A percentile compares a stretch with the other conserved stretches of the same genome.
Evolutionary conservation across 1,284 basidiomycete species (phyloP).

Genomic region (Schizophyllum amplum): DNA sequence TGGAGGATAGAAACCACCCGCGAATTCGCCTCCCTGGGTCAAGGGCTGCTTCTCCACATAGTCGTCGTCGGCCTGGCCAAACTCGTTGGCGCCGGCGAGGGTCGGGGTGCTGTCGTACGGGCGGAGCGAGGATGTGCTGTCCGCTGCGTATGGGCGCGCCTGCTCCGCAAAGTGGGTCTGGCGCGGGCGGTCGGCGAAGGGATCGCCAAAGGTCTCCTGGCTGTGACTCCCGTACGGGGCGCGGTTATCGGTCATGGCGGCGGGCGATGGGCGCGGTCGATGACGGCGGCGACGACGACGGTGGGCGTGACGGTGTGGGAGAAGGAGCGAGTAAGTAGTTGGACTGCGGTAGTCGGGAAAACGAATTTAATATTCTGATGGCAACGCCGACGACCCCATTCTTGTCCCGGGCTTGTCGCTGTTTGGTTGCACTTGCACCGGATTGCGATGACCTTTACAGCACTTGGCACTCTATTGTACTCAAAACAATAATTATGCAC

Average conservation of each 20-base stretch:
- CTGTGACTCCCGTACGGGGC: too few relatives aligned
- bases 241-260: not conserved
- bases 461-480: too few relatives aligned
- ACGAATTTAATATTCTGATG: not conserved
- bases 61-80: slow-evolving; percentile 47
- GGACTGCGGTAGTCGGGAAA: not conserved
- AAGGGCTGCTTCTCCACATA: slow-evolving; percentile 66
- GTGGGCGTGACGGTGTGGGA: not conserved
- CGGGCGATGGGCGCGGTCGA: not conserved
- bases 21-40: slow-evolving; percentile 43
- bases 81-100: slow-evolving; percentile 38
- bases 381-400: not conserved
- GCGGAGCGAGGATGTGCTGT: slow-evolving; percentile 26
- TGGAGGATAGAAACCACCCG: slow-evolving; percentile 65
- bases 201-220: slow-evolving; percentile 42
- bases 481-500: too few relatives aligned
- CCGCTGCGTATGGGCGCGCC: slow-evolving; percentile 35
- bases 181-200: slow-evolving; percentile 59
- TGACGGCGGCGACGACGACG: not conserved
- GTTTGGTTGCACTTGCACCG: not conserved
- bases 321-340: not conserved
- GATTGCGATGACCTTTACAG: not conserved
- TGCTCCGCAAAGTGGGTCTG: slow-evolving; percentile 56
- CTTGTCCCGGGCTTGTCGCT: not conserved
- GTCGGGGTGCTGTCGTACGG: slow-evolving; percentile 46